Conservation (phyloP, 1,284 basidiomycete genomes). For the Tylopilus sp. region DNA sequence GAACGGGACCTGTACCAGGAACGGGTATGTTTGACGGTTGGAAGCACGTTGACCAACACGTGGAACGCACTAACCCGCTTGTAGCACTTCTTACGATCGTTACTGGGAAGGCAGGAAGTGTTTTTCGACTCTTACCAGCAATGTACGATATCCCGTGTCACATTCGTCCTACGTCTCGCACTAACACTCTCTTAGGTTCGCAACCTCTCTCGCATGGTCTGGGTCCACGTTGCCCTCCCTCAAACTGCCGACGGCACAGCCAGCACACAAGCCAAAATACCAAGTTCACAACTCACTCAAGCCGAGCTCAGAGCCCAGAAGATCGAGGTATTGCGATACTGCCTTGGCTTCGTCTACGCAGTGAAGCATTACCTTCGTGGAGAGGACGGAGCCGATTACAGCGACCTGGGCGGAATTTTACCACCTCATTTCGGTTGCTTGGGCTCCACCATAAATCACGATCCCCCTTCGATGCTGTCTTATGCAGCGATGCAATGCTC, state of each 20-base stretch:
- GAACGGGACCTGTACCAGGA: slow-evolving; percentile 14
- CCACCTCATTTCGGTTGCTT: slow-evolving; percentile 50
- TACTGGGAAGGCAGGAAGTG: slow-evolving; percentile 84
- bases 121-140: slow-evolving; percentile 61
- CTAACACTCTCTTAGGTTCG: slow-evolving; percentile 40
- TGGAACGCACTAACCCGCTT: slow-evolving; percentile 3
- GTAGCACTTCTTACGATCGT: slow-evolving; percentile 73
- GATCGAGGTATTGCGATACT: slow-evolving; percentile 63
- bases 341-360: slow-evolving; percentile 63
- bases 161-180: neutral
- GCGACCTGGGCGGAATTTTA: slow-evolving; percentile 63
- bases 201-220: slow-evolving; percentile 63
- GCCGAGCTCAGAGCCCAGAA: slow-evolving; percentile 65
- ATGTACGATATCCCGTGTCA: slow-evolving; percentile 42
- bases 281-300: slow-evolving; percentile 44
- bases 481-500: slow-evolving; percentile 42
- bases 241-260: slow-evolving; percentile 44
- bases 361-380: slow-evolving; percentile 76
- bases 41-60: neutral
- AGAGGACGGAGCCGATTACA: slow-evolving; percentile 64
- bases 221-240: slow-evolving; percentile 73
- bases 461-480: slow-evolving; percentile 25
- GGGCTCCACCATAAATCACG: slow-evolving; percentile 36
- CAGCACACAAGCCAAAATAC: slow-evolving; percentile 47
- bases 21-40: slow-evolving; percentile 24